These are phyloP conservation scores for Pythium folliculosum DNA, from an alignment of 352 stramenopile species.

Conservation along the genomic window DNA sequence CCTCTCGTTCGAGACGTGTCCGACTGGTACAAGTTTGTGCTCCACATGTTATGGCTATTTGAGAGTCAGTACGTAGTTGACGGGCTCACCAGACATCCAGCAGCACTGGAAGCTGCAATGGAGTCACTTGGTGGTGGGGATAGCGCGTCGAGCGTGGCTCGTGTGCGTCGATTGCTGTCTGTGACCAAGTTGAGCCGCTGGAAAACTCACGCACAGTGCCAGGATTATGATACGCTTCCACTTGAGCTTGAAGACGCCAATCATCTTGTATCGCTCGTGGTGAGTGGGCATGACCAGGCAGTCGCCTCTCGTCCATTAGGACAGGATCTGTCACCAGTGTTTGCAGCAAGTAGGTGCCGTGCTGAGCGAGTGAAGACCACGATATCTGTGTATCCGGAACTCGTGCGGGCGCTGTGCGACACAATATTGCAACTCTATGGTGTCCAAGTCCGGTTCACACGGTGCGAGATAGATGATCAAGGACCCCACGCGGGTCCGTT, in stretches of 20 bases:
- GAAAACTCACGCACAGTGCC: slow-evolving; percentile 13
- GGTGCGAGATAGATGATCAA: neutral
- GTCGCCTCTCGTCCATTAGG: neutral
- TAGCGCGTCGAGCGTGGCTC: neutral
- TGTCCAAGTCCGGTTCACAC: slow-evolving; percentile 18
- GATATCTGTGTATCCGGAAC: slow-evolving; percentile 21
- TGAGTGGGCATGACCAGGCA: slow-evolving; percentile 9
- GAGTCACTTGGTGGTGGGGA: neutral
- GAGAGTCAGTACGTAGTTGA: slow-evolving; percentile 17
- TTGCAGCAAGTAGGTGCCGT: slow-evolving; percentile 18
- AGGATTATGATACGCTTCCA: slow-evolving; percentile 4
- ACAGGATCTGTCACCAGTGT: slow-evolving; percentile 5
- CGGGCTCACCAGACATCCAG: neutral
- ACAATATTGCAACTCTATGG: slow-evolving; percentile 25
- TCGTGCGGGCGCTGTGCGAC: slow-evolving; percentile 13
- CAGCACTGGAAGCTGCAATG: neutral
- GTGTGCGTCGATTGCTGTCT: slow-evolving; percentile 9
- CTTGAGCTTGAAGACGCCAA: neutral
- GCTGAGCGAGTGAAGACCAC: slow-evolving; percentile 20
- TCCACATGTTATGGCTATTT: slow-evolving; percentile 21
- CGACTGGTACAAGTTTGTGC: slow-evolving; percentile 28
- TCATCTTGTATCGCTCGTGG: slow-evolving; percentile 13
- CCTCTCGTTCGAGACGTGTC: slow-evolving; percentile 18
- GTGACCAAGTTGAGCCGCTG: slow-evolving; percentile 18
- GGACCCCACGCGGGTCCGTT: neutral